Conservation (phyloP, 371 early-diverging fungal genomes). For the Dichotomocladium elegans region DNA sequence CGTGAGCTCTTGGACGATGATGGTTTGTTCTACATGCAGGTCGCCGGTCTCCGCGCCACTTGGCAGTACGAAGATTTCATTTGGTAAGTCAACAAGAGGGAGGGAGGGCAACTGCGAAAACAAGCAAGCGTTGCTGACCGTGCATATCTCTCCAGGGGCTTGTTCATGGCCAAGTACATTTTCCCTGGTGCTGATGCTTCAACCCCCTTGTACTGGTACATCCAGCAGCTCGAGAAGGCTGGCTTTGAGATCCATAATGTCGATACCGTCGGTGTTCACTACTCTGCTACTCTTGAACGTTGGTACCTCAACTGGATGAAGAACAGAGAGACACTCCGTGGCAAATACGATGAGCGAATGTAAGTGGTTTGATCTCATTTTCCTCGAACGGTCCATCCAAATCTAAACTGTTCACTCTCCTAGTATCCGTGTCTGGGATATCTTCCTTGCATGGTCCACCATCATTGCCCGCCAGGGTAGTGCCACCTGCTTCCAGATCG, state of each 20-base stretch:
- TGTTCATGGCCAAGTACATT: conserved; percentile 97
- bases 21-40: conserved; percentile 95
- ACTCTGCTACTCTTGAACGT: conserved; percentile 90
- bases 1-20: conserved; percentile 94
- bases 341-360: conserved; percentile 86
- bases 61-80: conserved; percentile 91
- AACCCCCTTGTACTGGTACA: conserved; percentile 91
- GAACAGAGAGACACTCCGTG: conserved; percentile 81
- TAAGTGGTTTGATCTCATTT: conserved; percentile 20
- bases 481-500: conserved; percentile 94
- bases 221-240: conserved; percentile 85
- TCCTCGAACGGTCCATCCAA: not conserved
- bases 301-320: conserved; percentile 98
- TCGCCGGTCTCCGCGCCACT: conserved; percentile 89
- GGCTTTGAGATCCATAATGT: conserved; percentile 89
- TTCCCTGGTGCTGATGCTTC: conserved; percentile 99
- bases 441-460: conserved; percentile 96
- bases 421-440: conserved; percentile 79
- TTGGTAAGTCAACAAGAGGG: conserved; percentile 58
- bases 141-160: conserved; percentile 59
- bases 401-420: not conserved
- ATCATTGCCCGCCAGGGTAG: conserved; percentile 93
- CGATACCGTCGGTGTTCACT: conserved; percentile 95
- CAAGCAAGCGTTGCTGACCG: not conserved
- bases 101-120: no score